A percentile compares a stretch with the other conserved stretches of the same genome.
Conservation (phyloP, 1,284 basidiomycete genomes). For the Leccinum pachyderme region DNA sequence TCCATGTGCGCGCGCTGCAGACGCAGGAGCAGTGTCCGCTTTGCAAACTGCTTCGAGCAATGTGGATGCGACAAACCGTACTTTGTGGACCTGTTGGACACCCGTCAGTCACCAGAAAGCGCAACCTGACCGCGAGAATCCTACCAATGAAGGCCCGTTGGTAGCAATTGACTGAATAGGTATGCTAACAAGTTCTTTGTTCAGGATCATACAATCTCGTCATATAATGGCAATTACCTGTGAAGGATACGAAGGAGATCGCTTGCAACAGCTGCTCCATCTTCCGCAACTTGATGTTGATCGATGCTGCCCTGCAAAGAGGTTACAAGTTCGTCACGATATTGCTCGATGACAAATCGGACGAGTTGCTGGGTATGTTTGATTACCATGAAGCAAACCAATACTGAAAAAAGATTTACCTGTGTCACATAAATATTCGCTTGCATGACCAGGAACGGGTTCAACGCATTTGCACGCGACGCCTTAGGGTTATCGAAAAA, state of each 20-base stretch:
- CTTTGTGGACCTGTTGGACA: constrained; percentile 70
- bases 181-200: constrained; percentile 50
- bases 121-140: constrained; percentile 14
- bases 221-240: constrained; percentile 42
- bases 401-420: constrained; percentile 39
- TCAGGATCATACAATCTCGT: not conserved
- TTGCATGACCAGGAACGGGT: constrained; percentile 87
- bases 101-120: not conserved
- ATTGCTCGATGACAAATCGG: constrained; percentile 86
- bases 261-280: constrained; percentile 72
- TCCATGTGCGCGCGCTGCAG: constrained; percentile 75
- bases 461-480: constrained; percentile 75
- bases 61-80: constrained; percentile 86
- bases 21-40: constrained; percentile 70
- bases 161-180: constrained; percentile 89
- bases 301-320: constrained; percentile 64
- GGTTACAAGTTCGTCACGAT: constrained; percentile 76
- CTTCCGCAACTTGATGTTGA: constrained; percentile 63
- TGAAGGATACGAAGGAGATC: constrained; percentile 82
- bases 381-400: not conserved
- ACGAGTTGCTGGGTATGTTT: constrained; percentile 68
- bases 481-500: constrained; percentile 88
- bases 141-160: constrained; percentile 76
- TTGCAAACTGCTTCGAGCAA: constrained; percentile 83
- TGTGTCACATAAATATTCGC: constrained; percentile 87